phyloP scores from a whole-genome alignment of 768 basidiomycete genomes.

The Cubamyces lactineus region DNA sequence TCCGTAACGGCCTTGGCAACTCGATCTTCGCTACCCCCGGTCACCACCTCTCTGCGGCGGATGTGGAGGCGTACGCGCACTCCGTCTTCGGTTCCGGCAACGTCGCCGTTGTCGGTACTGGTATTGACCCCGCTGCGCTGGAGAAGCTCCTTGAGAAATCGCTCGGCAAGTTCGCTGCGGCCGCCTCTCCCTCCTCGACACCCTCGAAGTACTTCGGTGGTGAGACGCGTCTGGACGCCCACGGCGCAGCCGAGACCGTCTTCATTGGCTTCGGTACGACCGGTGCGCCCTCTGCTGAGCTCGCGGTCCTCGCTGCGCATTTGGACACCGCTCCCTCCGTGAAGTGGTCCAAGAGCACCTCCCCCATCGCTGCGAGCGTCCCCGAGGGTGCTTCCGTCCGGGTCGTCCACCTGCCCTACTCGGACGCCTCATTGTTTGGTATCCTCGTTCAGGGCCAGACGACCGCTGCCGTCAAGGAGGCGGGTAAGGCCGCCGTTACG shows the following conservation, averaged over 20 bases:
- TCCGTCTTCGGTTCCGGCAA: conserved; percentile 77
- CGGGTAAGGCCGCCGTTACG: conserved; percentile 67
- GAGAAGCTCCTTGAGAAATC: conserved; percentile 71
- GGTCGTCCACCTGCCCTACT: conserved; percentile 83
- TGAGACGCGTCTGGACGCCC: conserved; percentile 71
- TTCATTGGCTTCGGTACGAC: conserved; percentile 89
- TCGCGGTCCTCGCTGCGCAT: conserved; percentile 79
- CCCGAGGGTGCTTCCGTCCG: conserved; percentile 67
- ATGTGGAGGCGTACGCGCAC: conserved; percentile 75
- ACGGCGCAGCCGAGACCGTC: conserved; percentile 67
- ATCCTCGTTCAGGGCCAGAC: conserved; percentile 75
- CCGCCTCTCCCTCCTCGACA: conserved; percentile 40
- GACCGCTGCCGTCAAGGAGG: conserved; percentile 63
- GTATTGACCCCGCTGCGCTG: conserved; percentile 75
- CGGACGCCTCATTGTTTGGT: conserved; percentile 89
- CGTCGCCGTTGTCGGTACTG: conserved; percentile 85
- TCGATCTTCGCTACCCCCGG: conserved; percentile 85
- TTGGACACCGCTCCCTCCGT: conserved; percentile 78
- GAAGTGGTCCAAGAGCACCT: conserved; percentile 83
- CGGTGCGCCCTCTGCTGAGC: conserved; percentile 63
- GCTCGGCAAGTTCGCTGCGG: conserved; percentile 52
- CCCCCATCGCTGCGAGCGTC: conserved; percentile 64
- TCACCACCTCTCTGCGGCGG: conserved; percentile 59
- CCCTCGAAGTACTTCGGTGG: conserved; percentile 79
- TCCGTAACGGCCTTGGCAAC: conserved; percentile 92